Evolutionary conservation across 192 early-diverging fungal species (phyloP), one percentile per base, ranked within the genome.

Genomic region (Geranomyces michiganensis): DNA sequence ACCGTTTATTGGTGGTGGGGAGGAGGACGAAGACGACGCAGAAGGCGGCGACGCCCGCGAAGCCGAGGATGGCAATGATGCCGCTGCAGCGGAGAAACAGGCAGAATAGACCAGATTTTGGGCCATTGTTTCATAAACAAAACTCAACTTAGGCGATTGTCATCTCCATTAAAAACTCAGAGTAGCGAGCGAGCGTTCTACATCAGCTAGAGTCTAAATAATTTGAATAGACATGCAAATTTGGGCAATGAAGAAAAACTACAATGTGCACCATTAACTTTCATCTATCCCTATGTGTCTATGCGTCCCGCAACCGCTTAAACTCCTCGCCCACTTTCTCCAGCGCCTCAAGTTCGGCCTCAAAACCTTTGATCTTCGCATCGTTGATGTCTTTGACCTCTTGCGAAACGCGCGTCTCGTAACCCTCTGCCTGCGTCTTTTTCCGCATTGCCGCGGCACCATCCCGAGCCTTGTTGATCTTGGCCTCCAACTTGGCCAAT

Each of bases 291-390:
- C 5, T 7, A 41, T 8, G 51, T 53, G 7, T 53, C 51, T 53
- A 78, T 46, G 68, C 62, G 47, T 78, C 68, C 70, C 72, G 75
- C 70, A 83, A 70, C 62, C 62, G 72, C 65, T 61, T 51, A 65
- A 95, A 92, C 65, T 89, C 89, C 72, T 89, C 76, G 41, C 91
- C 90, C 21, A 88, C 84, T 41, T 77, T 74, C 26, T 76, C 74
- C 60, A 95, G 75, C 12, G 89, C 86, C 27, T 86, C 88, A 64
- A 95, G 88, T 81, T 95, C 93, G 4, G 89, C 85, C 47, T 92
- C 85, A 62, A 85, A 90, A 27, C 81, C 83, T 75, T 86, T 87
- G 56, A 91, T 76, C 73, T 93, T 94, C 65, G 70, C 69, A 17
- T 82, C 82, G 76, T 93, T 91, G 21, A 78, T 66, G 72, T 93